phyloP scores from a whole-genome alignment of 208 protist species.

The Leishmania arabica region DNA sequence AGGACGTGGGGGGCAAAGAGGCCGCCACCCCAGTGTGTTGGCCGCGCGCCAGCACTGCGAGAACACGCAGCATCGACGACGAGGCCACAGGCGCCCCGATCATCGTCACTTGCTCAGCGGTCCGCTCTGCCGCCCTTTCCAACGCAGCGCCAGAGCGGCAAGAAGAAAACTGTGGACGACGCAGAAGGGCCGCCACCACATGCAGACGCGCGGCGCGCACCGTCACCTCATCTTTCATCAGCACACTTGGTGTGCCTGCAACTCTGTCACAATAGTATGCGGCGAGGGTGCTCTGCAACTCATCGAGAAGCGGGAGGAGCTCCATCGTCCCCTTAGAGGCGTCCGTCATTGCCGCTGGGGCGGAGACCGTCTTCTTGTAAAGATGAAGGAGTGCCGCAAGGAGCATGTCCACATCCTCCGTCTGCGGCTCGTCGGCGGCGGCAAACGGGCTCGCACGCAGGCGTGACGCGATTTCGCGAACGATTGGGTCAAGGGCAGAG shows the following conservation, averaged over 20 bases:
- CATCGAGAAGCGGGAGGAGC: neutral
- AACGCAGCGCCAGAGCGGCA: neutral
- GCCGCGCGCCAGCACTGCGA: slow-evolving; percentile 2
- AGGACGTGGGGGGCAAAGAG: neutral
- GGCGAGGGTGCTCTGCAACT: neutral
- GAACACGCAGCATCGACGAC: slow-evolving; percentile 6
- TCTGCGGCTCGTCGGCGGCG: neutral
- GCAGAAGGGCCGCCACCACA: neutral
- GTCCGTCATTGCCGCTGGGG: neutral
- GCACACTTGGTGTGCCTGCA: neutral
- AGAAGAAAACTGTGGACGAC: neutral
- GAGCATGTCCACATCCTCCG: slow-evolving; percentile 7
- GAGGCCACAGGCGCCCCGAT: neutral
- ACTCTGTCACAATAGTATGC: neutral
- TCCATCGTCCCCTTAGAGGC: neutral
- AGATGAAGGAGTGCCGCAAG: slow-evolving; percentile 6
- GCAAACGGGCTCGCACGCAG: neutral
- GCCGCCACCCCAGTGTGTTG: neutral
- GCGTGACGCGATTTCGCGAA: neutral
- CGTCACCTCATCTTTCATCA: neutral
- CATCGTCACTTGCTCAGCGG: neutral
- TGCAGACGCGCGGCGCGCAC: slow-evolving; percentile 20
- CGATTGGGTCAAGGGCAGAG: neutral
- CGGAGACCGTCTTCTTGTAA: neutral
- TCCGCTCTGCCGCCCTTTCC: neutral